Conservation (phyloP, 2,329 filamentous ascomycete genomes). For the Aspergillus persii region DNA sequence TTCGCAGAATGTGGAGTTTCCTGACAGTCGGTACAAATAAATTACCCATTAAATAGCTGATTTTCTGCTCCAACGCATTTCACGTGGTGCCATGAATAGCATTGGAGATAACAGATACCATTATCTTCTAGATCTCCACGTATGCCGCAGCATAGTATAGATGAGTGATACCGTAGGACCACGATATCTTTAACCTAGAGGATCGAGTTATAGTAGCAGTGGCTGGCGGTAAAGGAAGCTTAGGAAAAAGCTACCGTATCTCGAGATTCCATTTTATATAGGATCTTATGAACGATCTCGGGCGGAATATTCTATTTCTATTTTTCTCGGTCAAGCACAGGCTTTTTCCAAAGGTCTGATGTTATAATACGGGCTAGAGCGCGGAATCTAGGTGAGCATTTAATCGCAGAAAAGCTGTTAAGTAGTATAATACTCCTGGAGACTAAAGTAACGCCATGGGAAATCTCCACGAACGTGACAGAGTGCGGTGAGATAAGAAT, state of each 20-base stretch:
- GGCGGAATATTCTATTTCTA: constrained; percentile 9
- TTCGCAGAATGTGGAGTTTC: no score
- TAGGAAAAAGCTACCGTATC: constrained; percentile 23
- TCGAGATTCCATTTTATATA: constrained; percentile 15
- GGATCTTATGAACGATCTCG: constrained; percentile 14
- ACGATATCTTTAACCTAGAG: constrained; percentile 17
- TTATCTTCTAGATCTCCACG: constrained; percentile 10
- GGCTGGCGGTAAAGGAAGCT: constrained; percentile 19
- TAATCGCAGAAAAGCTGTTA: constrained; percentile 17
- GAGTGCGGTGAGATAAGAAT: constrained; percentile 25
- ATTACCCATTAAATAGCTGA: neutral
- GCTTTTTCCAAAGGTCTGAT: constrained; percentile 22
- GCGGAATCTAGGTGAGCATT: constrained; percentile 27
- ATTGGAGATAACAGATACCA: constrained; percentile 17
- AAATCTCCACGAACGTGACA: constrained; percentile 22
- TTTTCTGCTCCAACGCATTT: constrained; percentile 6
- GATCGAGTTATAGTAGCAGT: constrained; percentile 23
- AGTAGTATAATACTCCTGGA: constrained; percentile 16
- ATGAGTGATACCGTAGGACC: constrained; percentile 14
- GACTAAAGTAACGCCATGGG: constrained; percentile 5
- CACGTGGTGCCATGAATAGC: constrained; percentile 15
- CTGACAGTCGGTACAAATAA: no score
- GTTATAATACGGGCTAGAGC: constrained; percentile 20
- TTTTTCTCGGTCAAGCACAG: constrained; percentile 14
- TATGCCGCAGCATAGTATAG: constrained; percentile 25